Percentiles rank a stretch among this genome's conserved stretches.
phyloP scores from a whole-genome alignment of 2,329 filamentous ascomycete species.

The Magnaporthiopsis incrustans region DNA sequence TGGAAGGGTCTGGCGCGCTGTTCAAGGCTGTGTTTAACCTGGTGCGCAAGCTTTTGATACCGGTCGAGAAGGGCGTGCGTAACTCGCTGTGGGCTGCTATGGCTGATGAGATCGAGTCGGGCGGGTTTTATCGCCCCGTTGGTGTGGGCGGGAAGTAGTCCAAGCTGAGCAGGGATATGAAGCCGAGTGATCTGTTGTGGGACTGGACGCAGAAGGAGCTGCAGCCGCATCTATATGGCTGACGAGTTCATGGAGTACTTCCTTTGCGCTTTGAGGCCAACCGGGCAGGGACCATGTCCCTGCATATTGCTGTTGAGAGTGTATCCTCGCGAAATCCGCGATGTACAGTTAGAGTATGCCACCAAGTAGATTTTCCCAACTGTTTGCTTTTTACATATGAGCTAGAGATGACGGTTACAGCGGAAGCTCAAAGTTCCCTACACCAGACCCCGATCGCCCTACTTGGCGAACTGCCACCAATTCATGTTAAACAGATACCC shows the following conservation, averaged over 20 bases:
- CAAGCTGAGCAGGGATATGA: slow-evolving; percentile 15
- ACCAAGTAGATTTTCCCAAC: too few relatives aligned
- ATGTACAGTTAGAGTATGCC: too few relatives aligned
- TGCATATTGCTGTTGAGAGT: too few relatives aligned
- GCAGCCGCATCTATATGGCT: slow-evolving; percentile 6
- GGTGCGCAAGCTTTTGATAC: not conserved
- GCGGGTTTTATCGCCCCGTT: slow-evolving; percentile 25
- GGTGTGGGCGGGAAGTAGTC: slow-evolving; percentile 17
- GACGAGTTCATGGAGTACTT: too few relatives aligned
- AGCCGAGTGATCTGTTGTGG: slow-evolving; percentile 19
- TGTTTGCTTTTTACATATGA: too few relatives aligned
- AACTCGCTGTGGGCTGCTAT: slow-evolving; percentile 35
- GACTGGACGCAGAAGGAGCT: slow-evolving; percentile 24
- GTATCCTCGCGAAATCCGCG: too few relatives aligned
- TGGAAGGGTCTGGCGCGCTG: not conserved
- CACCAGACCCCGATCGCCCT: not conserved
- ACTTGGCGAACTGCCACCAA: slow-evolving; percentile 3
- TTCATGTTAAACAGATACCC: slow-evolving; percentile 2
- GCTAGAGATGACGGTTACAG: too few relatives aligned
- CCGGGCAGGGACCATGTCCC: too few relatives aligned
- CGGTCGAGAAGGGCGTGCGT: slow-evolving; percentile 20
- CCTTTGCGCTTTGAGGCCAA: too few relatives aligned
- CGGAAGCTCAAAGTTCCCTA: too few relatives aligned
- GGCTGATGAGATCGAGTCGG: slow-evolving; percentile 21
- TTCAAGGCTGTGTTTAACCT: not conserved